Evolutionary conservation across 495 filamentous ascomycete genomes (phyloP), one percentile per base, ranked within the genome.

Genomic region (Aspergillus olivimuriae): DNA sequence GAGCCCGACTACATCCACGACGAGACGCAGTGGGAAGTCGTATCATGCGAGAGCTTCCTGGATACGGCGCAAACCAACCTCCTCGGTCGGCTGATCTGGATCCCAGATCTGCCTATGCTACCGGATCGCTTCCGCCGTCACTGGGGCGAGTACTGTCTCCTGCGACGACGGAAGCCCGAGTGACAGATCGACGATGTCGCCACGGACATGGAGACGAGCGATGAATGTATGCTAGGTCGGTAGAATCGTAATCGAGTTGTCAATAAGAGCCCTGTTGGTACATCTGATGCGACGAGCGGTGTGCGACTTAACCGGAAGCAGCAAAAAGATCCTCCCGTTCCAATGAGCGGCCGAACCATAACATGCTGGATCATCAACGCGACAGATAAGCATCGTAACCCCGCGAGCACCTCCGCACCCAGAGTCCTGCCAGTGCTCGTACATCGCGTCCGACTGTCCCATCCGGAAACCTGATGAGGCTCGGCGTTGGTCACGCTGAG

Each of bases 141-240:
- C 58, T 96, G 87, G 85, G 89, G 87, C 38, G 63, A 77, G 30
- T 88, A 95, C 64, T 96, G 89, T 58, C 69, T 96, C 38, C 63
- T 95, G 45, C 72, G 72, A 53, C 78, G 77, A 35, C 21, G 17
- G 15, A 12, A 36, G 42, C 23, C n/a, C 40, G 41, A 24, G 7
- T 20, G 41, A 33, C 20, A n/a, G n/a, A n/a, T n/a, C n/a, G n/a
- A n/a, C n/a, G n/a, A n/a, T n/a, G n/a, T n/a, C n/a, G n/a, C n/a
- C n/a, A n/a, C n/a, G n/a, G n/a, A n/a, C n/a, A n/a, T n/a, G n/a
- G n/a, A n/a, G n/a, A n/a, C n/a, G n/a, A n/a, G n/a, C n/a, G n/a
- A n/a, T n/a, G n/a, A n/a, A n/a, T n/a, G n/a, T n/a, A n/a, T n/a
- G n/a, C n/a, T n/a, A n/a, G n/a, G n/a, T n/a, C n/a, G n/a, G n/a